A percentile compares a stretch with the other conserved stretches of the same genome.
Evolutionary conservation across 2,329 filamentous ascomycete genomes (phyloP).

Genomic region (Thermothelomyces thermophilus): DNA sequence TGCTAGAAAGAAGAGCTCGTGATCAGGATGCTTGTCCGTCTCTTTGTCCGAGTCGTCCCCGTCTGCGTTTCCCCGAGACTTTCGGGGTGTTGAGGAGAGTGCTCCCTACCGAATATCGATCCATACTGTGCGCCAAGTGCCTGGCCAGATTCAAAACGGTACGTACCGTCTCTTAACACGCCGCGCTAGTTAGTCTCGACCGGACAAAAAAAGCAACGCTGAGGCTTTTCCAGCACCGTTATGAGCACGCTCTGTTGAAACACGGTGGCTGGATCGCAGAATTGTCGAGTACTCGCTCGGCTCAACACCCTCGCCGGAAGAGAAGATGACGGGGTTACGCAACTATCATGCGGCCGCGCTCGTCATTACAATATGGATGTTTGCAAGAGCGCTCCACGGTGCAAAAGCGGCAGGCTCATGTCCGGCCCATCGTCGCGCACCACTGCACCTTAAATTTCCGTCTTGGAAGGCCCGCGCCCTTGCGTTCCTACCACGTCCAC

Average conservation of each 20-base stretch:
- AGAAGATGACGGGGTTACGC: no score
- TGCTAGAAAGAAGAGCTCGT: no score
- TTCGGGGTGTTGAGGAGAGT: no score
- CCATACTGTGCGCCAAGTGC: conserved; percentile 5
- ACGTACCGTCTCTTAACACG: not conserved
- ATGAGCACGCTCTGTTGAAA: conserved; percentile 12
- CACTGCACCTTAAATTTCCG: no score
- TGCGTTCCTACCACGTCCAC: not conserved
- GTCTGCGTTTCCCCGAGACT: no score
- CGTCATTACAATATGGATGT: not conserved
- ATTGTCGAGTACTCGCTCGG: not conserved
- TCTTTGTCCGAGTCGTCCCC: no score
- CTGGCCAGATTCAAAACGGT: not conserved
- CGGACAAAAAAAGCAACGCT: conserved; percentile 8
- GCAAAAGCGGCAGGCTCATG: not conserved
- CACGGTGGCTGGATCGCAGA: conserved; percentile 13
- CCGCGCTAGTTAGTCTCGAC: not conserved
- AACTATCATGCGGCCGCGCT: not conserved
- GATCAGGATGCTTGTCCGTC: no score
- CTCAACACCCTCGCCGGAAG: not conserved
- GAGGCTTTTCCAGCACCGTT: conserved; percentile 10
- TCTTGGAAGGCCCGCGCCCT: no score
- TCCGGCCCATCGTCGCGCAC: not conserved
- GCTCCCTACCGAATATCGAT: no score
- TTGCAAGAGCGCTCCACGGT: not conserved